phyloP scores from a whole-genome alignment of 1,139 yeast species.

The Taiozyma sp. region DNA sequence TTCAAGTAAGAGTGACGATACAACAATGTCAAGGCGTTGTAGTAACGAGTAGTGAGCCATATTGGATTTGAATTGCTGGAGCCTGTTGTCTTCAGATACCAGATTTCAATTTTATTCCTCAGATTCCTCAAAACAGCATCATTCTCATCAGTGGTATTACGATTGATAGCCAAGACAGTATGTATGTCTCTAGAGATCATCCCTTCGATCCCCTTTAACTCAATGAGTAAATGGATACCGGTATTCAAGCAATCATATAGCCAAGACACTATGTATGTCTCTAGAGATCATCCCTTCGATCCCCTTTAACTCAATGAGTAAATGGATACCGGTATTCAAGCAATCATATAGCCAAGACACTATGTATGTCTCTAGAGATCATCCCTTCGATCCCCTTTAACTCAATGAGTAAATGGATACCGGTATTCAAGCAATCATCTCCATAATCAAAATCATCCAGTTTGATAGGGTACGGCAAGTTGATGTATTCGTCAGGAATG shows the following conservation, averaged over 20 bases:
- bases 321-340: conserved; percentile 2
- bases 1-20: conserved; percentile 19
- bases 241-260: conserved; percentile 2
- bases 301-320: conserved; percentile 11
- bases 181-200: conserved; percentile 7
- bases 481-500: conserved; percentile 16
- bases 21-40: conserved; percentile 15
- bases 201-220: conserved; percentile 18
- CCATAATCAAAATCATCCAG: conserved; percentile 9
- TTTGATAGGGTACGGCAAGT: conserved; percentile 15
- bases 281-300: conserved; percentile 17
- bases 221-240: conserved; percentile 5
- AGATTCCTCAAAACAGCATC: conserved; percentile 9
- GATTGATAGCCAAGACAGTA: conserved; percentile 10
- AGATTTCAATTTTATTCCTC: conserved; percentile 12
- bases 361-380: conserved; percentile 14
- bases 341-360: conserved; percentile 12
- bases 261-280: too few relatives aligned
- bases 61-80: conserved; percentile 5
- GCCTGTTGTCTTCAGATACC: conserved; percentile 18
- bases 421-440: conserved; percentile 1
- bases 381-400: conserved; percentile 18
- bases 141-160: conserved; percentile 5
- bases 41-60: conserved; percentile 19
- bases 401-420: conserved; percentile 7